Evolutionary conservation across 1,139 yeast genomes (phyloP).

Genomic region (Suhomyces yuchorum): DNA sequence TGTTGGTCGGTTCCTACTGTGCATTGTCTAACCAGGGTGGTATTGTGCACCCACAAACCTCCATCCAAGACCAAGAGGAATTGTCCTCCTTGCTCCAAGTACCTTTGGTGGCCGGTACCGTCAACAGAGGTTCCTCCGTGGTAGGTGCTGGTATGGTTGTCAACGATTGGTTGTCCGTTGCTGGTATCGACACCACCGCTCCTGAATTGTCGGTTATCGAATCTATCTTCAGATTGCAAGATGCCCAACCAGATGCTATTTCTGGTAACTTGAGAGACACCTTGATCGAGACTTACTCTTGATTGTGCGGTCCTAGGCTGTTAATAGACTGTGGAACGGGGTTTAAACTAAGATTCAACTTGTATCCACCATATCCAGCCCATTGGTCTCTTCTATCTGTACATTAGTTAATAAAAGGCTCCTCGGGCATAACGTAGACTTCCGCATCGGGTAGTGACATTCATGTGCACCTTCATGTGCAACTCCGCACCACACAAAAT

Average conservation of each 20-base stretch:
- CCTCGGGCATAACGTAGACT: constrained; percentile 6
- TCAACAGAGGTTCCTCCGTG: constrained; percentile 95
- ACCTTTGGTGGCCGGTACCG: constrained; percentile 98
- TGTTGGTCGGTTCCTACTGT: constrained; percentile 95
- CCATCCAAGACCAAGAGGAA: constrained; percentile 97
- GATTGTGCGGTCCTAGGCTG: neutral
- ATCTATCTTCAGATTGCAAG: constrained; percentile 90
- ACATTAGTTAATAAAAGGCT: constrained; percentile 12
- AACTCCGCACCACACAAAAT: neutral
- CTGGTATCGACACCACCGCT: constrained; percentile 97
- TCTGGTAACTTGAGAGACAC: constrained; percentile 87
- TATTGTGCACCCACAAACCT: constrained; percentile 95
- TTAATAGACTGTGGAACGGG: neutral
- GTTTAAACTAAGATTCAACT: neutral
- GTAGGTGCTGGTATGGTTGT: constrained; percentile 99
- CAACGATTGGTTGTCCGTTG: constrained; percentile 96
- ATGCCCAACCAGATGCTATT: constrained; percentile 83
- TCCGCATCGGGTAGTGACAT: constrained; percentile 1
- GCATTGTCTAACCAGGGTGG: constrained; percentile 97
- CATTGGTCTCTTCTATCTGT: constrained; percentile 8
- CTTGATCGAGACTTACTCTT: constrained; percentile 78
- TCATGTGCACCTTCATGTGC: constrained; percentile 1
- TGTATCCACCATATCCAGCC: neutral
- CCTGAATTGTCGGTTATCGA: constrained; percentile 97
- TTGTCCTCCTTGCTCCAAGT: constrained; percentile 92